These are phyloP conservation scores for Starmerella geochares DNA, from an alignment of 805 yeast genomes.

Conservation along the genomic window DNA sequence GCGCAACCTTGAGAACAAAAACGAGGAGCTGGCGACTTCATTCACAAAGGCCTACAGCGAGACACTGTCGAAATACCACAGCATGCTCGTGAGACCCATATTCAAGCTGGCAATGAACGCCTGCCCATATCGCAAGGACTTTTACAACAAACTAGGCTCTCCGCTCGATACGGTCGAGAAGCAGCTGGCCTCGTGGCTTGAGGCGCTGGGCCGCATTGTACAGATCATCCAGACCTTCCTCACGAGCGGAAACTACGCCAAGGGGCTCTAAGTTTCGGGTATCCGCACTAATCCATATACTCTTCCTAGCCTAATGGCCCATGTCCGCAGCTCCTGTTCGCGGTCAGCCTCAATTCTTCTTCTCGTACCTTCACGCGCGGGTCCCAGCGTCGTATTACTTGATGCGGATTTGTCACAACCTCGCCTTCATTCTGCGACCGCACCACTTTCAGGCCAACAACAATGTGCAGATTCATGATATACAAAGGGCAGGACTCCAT, in stretches of 20 bases:
- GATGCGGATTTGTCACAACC: not conserved
- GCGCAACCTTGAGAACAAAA: constrained; percentile 57
- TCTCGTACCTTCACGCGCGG: no score
- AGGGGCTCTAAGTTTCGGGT: constrained; percentile 51
- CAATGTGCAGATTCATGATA: constrained; percentile 86
- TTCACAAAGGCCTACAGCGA: constrained; percentile 77
- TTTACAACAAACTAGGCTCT: constrained; percentile 69
- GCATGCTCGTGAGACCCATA: constrained; percentile 70
- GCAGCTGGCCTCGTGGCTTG: constrained; percentile 65
- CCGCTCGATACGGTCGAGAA: constrained; percentile 43
- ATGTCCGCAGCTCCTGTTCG: no score
- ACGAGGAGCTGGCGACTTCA: constrained; percentile 57
- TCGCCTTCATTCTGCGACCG: not conserved
- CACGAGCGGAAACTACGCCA: constrained; percentile 73
- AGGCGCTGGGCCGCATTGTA: constrained; percentile 66
- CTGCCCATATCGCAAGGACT: constrained; percentile 81
- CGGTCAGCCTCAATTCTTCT: no score
- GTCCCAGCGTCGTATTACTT: no score
- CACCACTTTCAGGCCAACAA: not conserved
- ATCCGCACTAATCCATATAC: no score
- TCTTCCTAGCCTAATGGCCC: no score
- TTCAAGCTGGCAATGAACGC: constrained; percentile 93
- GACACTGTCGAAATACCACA: constrained; percentile 73
- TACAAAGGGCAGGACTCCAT: constrained; percentile 87
- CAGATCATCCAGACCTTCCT: constrained; percentile 62